Conservation (phyloP, 257 asterid species). For the Solanum lignicaule region DNA sequence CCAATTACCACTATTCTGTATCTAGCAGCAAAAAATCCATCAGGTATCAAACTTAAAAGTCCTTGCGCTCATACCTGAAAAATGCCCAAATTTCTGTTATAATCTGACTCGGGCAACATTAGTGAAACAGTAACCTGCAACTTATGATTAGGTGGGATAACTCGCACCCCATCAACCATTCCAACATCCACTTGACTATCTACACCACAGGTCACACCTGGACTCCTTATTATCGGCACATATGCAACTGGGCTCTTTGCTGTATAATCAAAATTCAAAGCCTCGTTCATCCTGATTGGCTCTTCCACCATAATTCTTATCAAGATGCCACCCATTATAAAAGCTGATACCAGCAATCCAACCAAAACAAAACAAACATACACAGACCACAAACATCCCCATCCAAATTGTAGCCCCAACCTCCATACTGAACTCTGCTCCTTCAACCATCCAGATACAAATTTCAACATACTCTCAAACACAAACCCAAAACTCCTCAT, state of each 20-base stretch:
- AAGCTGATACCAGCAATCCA: conserved; percentile 50
- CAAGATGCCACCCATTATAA: conserved; percentile 57
- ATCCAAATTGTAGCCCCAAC: conserved; percentile 57
- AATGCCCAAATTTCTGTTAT: conserved; percentile 81
- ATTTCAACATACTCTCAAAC: conserved; percentile 17
- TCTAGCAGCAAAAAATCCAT: not conserved
- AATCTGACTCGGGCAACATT: conserved; percentile 74
- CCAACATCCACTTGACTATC: conserved; percentile 21
- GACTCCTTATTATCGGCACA: conserved; percentile 38
- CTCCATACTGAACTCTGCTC: conserved; percentile 54
- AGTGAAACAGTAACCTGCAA: conserved; percentile 61
- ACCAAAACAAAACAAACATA: conserved; percentile 69
- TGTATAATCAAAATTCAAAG: conserved; percentile 79
- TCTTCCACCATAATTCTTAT: conserved; percentile 54
- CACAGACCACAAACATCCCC: conserved; percentile 88
- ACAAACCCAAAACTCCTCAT: conserved; percentile 21
- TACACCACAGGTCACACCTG: conserved; percentile 23
- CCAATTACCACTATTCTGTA: not conserved
- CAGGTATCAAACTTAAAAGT: not conserved
- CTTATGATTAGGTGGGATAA: conserved; percentile 57
- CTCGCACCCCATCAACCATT: conserved; percentile 30
- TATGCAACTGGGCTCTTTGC: conserved; percentile 73
- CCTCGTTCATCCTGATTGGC: conserved; percentile 48
- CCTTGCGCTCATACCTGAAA: conserved; percentile 48
- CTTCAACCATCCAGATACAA: conserved; percentile 42